Evolutionary conservation across 768 basidiomycete species (phyloP), one percentile per base, ranked within the genome.

Genomic region (Cyclocybe cylindracea): DNA sequence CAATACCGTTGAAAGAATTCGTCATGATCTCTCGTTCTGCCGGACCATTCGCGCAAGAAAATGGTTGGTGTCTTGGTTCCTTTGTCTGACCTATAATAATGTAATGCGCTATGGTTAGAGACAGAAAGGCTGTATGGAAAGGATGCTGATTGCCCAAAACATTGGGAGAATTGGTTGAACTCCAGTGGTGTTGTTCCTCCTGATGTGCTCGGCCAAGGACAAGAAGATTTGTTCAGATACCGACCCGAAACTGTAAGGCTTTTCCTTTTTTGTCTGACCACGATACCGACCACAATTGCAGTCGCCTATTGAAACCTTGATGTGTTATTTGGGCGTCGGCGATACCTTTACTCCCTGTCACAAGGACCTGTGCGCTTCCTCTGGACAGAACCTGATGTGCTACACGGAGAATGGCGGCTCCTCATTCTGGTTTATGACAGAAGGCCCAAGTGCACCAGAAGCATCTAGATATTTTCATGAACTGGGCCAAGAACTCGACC

Each of bases 401-500:
- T 87, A 87, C 63, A 82, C 91, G 0, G 87, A 90, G 62, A 70
- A 83, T 18, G 76, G 69, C 37, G 89, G 86, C 0, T 86, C 85
- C 1, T 85, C 90, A 1, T 89, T 84, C 62, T 93, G 91, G 91
- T 92, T 93, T 68, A 90, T 94, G 87, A 91, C 91, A 2, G 72
- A 77, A 53, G 75, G 82, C 24, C 74, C 80, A 0, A 79, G 76
- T 51, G 82, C 87, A 10, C 72, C 77, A 8, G 66, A 61, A 8
- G 87, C 80, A 4, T 71, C 82, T 0, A 65, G 71, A 24, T 89
- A 86, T 61, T 90, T 93, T 55, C 76, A 79, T 4, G 61, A 66
- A 5, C 67, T 87, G 24, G 65, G 69, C 0, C 72, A 80, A 42
- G 85, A 85, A 64, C 62, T 93, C 5, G 91, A 94, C 62, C 82